A percentile compares a stretch with the other conserved stretches of the same genome.
phyloP scores from a whole-genome alignment of 2,329 filamentous ascomycete species.

The Dothideomycetidae sp. region DNA sequence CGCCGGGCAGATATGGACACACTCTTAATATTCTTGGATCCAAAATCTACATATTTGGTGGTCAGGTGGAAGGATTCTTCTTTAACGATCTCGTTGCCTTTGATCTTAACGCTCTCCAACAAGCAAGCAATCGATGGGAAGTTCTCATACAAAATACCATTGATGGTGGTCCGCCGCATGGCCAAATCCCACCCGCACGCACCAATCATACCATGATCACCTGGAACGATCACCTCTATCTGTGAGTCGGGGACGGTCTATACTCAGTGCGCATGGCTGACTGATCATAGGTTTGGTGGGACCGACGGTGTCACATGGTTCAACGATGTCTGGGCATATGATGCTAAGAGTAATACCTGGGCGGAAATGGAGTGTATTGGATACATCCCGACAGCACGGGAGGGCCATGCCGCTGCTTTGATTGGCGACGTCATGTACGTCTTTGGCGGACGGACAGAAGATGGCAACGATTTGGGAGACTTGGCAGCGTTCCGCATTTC shows the following conservation, averaged over 20 bases:
- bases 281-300: constrained; percentile 63
- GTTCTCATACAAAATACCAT: constrained; percentile 68
- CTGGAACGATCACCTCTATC: constrained; percentile 82
- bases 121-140: constrained; percentile 85
- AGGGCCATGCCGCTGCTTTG: constrained; percentile 85
- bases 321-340: constrained; percentile 97
- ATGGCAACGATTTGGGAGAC: constrained; percentile 83
- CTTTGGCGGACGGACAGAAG: constrained; percentile 89
- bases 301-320: constrained; percentile 96
- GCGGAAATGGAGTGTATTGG: constrained; percentile 86
- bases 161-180: constrained; percentile 43
- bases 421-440: constrained; percentile 99
- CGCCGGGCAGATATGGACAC: constrained; percentile 86
- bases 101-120: constrained; percentile 87
- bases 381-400: constrained; percentile 84
- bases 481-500: constrained; percentile 73
- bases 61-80: constrained; percentile 92
- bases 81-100: constrained; percentile 97
- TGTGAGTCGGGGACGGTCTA: constrained; percentile 43
- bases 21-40: constrained; percentile 92
- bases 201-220: constrained; percentile 92
- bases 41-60: constrained; percentile 94
- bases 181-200: constrained; percentile 66
- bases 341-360: constrained; percentile 72
- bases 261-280: constrained; percentile 5